These are phyloP conservation scores for Phycomyces blakesleeanus DNA, from an alignment of 192 early-diverging fungal species.

Conservation along the genomic window DNA sequence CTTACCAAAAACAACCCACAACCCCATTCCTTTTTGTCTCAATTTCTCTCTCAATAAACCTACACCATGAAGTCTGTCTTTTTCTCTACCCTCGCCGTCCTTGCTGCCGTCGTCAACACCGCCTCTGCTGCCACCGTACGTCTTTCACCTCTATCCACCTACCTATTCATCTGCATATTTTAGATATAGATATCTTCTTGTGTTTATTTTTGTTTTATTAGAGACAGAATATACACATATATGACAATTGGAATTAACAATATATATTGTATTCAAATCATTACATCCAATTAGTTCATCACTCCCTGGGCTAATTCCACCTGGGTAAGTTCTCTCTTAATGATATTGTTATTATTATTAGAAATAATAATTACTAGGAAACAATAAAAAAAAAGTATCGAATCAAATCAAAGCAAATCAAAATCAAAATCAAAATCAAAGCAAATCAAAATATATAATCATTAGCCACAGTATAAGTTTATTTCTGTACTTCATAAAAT, in stretches of 20 bases:
- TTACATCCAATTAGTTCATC: conserved; percentile 16
- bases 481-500: neutral
- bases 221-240: neutral
- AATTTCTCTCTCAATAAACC: conserved; percentile 9
- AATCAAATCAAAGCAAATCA: no score
- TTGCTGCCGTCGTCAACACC: conserved; percentile 9
- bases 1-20: neutral
- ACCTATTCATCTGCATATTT: no score
- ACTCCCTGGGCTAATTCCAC: conserved; percentile 28
- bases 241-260: neutral
- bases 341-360: no score
- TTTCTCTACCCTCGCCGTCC: conserved; percentile 17
- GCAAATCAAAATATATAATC: no score
- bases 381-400: no score
- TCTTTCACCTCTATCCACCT: no score
- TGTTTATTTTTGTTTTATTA: neutral
- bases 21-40: conserved; percentile 1
- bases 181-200: no score
- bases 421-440: no score
- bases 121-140: conserved; percentile 26
- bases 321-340: conserved; percentile 24
- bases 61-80: conserved; percentile 29
- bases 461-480: neutral
- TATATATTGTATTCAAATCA: no score
- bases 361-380: no score